phyloP scores from a whole-genome alignment of 306 rosid species.

The Cicer chorassanicum region DNA sequence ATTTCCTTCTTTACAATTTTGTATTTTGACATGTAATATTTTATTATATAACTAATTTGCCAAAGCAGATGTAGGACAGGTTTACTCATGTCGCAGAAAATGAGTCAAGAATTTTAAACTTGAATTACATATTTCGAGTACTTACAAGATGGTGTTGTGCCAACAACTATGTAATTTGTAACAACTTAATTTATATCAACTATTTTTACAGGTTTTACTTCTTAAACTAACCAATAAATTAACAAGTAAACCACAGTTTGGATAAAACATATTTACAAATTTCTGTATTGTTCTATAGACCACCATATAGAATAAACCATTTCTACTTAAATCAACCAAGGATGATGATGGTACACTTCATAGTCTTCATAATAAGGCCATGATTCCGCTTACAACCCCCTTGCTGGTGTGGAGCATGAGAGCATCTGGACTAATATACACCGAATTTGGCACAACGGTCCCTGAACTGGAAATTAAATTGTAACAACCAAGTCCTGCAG shows the following conservation, averaged over 20 bases:
- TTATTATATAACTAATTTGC: neutral
- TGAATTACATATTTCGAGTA: neutral
- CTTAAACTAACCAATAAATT: neutral
- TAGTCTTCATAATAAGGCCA: neutral
- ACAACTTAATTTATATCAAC: neutral
- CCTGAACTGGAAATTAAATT: conserved; percentile 47
- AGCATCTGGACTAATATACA: conserved; percentile 4
- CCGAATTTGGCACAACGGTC: conserved; percentile 12
- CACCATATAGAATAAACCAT: neutral
- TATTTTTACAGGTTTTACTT: neutral
- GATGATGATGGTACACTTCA: neutral
- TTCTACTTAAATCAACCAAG: conserved; percentile 4
- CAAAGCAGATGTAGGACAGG: neutral
- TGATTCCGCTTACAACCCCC: conserved; percentile 3
- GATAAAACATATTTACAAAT: conserved; percentile 33
- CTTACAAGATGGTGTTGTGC: neutral
- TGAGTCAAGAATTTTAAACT: neutral
- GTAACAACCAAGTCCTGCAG: conserved; percentile 65
- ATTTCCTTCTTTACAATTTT: neutral
- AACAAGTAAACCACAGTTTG: neutral
- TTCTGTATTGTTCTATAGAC: neutral
- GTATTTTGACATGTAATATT: neutral
- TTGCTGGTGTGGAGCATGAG: conserved; percentile 19
- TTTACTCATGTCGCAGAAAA: neutral
- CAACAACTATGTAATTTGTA: too few relatives aligned